Evolutionary conservation across 176 grass and related monocot genomes (phyloP).

Genomic region (Triticum turgidum): DNA sequence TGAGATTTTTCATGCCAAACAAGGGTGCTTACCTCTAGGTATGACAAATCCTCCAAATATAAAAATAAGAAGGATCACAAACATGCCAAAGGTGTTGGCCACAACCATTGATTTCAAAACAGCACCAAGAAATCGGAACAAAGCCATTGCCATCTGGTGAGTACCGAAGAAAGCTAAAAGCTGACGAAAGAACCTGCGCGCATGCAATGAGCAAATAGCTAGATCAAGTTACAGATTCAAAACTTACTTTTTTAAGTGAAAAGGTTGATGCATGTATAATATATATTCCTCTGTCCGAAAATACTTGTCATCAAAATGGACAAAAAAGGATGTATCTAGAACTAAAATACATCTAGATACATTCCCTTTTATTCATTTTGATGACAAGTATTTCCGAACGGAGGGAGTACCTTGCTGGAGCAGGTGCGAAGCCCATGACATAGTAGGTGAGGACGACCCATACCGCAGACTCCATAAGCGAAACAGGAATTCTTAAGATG

Average conservation of each 20-base stretch:
- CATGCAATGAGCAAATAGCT: slow-evolving; percentile 12
- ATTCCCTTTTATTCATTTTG: no score
- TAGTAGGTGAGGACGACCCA: slow-evolving; percentile 64
- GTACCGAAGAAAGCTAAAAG: slow-evolving; percentile 58
- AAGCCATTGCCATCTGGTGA: slow-evolving; percentile 70
- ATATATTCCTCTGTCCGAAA: no score
- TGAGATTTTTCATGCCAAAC: no score
- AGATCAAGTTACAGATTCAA: background rate
- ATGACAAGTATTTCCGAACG: no score
- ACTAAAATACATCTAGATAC: no score
- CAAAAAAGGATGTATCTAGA: no score
- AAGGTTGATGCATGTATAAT: no score
- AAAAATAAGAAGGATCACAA: slow-evolving; percentile 64
- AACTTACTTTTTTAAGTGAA: background rate
- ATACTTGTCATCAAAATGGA: no score
- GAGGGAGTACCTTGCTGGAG: slow-evolving; percentile 36
- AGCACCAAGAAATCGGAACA: slow-evolving; percentile 85
- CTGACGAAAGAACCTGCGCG: slow-evolving; percentile 70
- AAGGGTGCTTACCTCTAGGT: slow-evolving; percentile 39
- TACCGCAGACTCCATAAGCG: slow-evolving; percentile 41
- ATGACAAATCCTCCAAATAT: slow-evolving; percentile 89
- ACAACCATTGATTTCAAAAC: slow-evolving; percentile 79
- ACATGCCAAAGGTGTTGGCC: slow-evolving; percentile 74
- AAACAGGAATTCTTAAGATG: slow-evolving; percentile 52
- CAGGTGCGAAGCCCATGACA: slow-evolving; percentile 58